Conservation (phyloP, 805 yeast genomes). For the Lipomyces anomalus region DNA sequence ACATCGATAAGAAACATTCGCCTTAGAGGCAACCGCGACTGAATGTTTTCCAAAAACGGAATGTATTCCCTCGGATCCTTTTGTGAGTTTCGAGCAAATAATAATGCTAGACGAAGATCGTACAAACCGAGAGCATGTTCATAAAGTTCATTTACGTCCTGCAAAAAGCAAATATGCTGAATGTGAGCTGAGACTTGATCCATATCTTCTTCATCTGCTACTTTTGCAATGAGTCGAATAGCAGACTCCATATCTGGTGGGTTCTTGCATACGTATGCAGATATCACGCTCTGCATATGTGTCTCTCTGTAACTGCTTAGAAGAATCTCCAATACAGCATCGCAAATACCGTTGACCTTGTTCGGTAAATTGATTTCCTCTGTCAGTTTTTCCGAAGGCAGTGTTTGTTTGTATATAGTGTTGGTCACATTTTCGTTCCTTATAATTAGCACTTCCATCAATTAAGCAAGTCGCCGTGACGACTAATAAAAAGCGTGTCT, state of each 20-base stretch:
- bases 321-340: constrained; percentile 56
- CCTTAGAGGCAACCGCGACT: constrained; percentile 59
- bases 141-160: constrained; percentile 80
- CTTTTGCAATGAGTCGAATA: constrained; percentile 44
- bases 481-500: not conserved
- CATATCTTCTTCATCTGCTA: constrained; percentile 10
- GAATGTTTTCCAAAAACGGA: constrained; percentile 80
- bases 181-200: constrained; percentile 39
- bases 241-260: constrained; percentile 85
- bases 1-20: constrained; percentile 75
- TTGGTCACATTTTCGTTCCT: constrained; percentile 78
- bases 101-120: constrained; percentile 71
- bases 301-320: constrained; percentile 44
- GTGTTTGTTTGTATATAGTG: constrained; percentile 78
- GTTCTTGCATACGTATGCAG: constrained; percentile 85
- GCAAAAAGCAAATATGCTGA: constrained; percentile 81
- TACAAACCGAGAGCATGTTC: constrained; percentile 74
- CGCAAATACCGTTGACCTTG: constrained; percentile 72
- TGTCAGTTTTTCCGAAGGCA: constrained; percentile 26
- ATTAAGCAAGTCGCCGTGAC: not conserved
- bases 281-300: constrained; percentile 71
- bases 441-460: not conserved
- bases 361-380: constrained; percentile 18
- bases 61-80: constrained; percentile 96
- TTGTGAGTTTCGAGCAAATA: constrained; percentile 92